Percentiles rank a stretch among this genome's conserved stretches.
phyloP scores from a whole-genome alignment of 2,329 filamentous ascomycete species.

The Akanthomyces lecanii region DNA sequence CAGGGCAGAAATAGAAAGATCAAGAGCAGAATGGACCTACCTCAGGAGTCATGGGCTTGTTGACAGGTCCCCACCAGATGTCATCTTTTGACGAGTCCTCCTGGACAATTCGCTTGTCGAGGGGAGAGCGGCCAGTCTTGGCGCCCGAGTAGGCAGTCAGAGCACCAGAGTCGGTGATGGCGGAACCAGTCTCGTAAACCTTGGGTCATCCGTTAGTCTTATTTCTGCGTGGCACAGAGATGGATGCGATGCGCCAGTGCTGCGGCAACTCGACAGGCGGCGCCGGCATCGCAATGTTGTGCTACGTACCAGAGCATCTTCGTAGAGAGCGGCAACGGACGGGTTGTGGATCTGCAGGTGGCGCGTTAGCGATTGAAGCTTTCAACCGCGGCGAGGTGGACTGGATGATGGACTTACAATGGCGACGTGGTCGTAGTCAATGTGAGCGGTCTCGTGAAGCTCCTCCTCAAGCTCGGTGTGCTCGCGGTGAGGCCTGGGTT shows the following conservation, averaged over 20 bases:
- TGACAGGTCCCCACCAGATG: constrained; percentile 98
- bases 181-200: constrained; percentile 89
- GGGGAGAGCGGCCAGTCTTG: constrained; percentile 94
- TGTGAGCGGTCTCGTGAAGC: constrained; percentile 95
- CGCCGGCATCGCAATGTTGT: constrained; percentile 5
- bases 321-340: constrained; percentile 91
- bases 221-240: background rate
- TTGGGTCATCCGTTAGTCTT: constrained; percentile 23
- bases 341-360: constrained; percentile 70
- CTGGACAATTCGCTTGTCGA: constrained; percentile 96
- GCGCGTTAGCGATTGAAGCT: background rate
- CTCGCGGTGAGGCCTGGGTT: constrained; percentile 67
- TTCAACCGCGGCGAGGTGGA: too few species aligned
- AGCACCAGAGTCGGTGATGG: constrained; percentile 92
- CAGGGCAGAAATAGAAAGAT: constrained; percentile 13
- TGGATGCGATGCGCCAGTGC: constrained; percentile 32
- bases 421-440: constrained; percentile 96
- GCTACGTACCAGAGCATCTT: constrained; percentile 74
- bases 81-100: constrained; percentile 85
- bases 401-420: constrained; percentile 62
- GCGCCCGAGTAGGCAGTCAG: constrained; percentile 96
- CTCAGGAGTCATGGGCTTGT: constrained; percentile 97
- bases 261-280: background rate
- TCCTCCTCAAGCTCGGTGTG: constrained; percentile 97
- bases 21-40: constrained; percentile 49